Base-by-base conservation (phyloP, 225 moss, liverwort and hornwort species). In the Pseudisothecium myosuroides region DNA sequence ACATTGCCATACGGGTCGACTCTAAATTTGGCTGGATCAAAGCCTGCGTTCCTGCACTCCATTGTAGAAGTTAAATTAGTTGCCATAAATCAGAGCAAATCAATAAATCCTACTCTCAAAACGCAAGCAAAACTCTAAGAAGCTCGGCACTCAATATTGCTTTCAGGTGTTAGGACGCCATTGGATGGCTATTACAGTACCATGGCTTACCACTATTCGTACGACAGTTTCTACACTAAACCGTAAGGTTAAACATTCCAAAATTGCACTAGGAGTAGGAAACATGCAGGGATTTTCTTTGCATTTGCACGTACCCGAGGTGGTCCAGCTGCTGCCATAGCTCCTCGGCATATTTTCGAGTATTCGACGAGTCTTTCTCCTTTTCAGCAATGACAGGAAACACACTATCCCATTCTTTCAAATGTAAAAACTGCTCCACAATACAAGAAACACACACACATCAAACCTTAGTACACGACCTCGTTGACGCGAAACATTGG, bases 241-340 rank as follows among this genome's bases (percentile, higher is more conserved):
- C 62, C 20, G 19, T 7, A 49, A 37, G 75, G 32, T 47, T 61
- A 9, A 2, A 24, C 34, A 12, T 50, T 59, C 62, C 69, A 68
- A 56, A 83, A 90, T n/a, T 50, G 43, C 61, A 77, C 58, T n/a
- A 39, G 37, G 11, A 65, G 39, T 34, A 41, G 7, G 63, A 84
- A 36, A 62, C 43, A 77, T 67, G 29, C 69, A 74, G 24, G 32
- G 14, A 16, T 7, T 7, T 34, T 9, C 21, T 36, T 18, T 45
- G 74, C 73, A 59, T 58, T 32, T 10, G 34, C 61, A 87, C 92
- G 59, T 92, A 95, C 95, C 95, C 95, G 36, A 95, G 95, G 66
- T 94, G 92, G 74, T 95, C 95, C 72, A 95, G 94, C 82, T 93
- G 91, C 87, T 88, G 89, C 95, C 95, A 95, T 19, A 95, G 88